Evolutionary conservation across 371 early-diverging fungal species (phyloP), one percentile per base, ranked within the genome.

Genomic region (Mortierella sp.): DNA sequence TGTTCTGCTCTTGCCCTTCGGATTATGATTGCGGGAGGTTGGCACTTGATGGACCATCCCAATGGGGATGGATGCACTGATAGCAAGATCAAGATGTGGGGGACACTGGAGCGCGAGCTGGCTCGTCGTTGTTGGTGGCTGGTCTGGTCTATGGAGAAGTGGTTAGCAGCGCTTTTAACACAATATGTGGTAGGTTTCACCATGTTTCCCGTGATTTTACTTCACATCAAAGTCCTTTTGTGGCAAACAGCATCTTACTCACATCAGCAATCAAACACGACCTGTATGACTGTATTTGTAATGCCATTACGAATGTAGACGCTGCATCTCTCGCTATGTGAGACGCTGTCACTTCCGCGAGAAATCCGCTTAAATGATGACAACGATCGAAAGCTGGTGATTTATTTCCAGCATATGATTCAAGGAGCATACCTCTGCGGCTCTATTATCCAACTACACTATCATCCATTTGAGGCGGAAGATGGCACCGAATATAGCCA

Each of bases 41-140:
- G 81, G 81, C 81, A 80, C 54, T 35, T 80, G 37, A 80, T 80
- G 81, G 81, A 80, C 35, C 75, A 80, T 31, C 81, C 81, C 6
- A 75, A 65, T 54, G 81, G 81, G 10, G 81, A 80, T 32, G 81
- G 81, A 22, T 80, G 81, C 43, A 80, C 81, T 15, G 81, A 80
- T 29, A 75, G 75, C 59, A 74, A 71, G 42, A 80, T 80, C 62
- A 80, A 68, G 60, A 71, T 70, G 68, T 80, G 81, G 81, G 81
- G 81, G 13, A 80, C 81, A 17, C 55, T 80, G 45, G 81, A 80
- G 34, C 75, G 81, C 57, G 81, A 80, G 75, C 71, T 80, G 70
- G 81, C 81, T 68, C 81, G 81, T 37, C 81, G 81, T 61, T 80
- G 81, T 47, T 80, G 81, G 81, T 80, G 81, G 81, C 55, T 66